Evolutionary conservation across 1,139 yeast species (phyloP).

Genomic region (Saccharomyces uvarum): DNA sequence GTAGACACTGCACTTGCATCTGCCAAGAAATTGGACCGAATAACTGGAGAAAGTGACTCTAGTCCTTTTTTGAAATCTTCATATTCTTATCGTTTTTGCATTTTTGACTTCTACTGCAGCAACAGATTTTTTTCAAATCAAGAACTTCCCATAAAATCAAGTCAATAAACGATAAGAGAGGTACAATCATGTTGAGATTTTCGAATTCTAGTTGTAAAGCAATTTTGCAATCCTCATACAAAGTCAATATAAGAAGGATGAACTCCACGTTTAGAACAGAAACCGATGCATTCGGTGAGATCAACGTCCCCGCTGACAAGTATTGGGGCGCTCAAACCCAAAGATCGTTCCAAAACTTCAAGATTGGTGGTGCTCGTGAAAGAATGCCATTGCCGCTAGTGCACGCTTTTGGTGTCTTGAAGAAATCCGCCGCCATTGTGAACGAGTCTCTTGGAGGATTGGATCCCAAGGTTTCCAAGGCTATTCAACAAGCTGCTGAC

Average conservation of each 20-base stretch:
- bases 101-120: background rate
- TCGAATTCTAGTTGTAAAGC: background rate
- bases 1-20: background rate
- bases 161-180: background rate
- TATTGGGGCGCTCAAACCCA: conserved; percentile 99
- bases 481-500: conserved; percentile 89
- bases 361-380: conserved; percentile 89
- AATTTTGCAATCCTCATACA: background rate
- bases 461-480: conserved; percentile 74
- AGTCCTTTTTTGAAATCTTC: background rate
- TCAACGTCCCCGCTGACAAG: conserved; percentile 74
- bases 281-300: conserved; percentile 93
- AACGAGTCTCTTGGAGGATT: conserved; percentile 74
- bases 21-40: background rate
- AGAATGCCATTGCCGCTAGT: conserved; percentile 87
- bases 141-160: background rate
- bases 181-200: background rate
- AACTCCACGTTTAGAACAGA: conserved; percentile 49
- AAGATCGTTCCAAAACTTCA: conserved; percentile 84
- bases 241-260: conserved; percentile 2
- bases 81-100: background rate
- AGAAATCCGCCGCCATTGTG: conserved; percentile 91
- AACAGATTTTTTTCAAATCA: background rate
- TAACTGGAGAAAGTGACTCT: background rate
- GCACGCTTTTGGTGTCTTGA: conserved; percentile 85